These are phyloP conservation scores for Harrya chromipes DNA, from an alignment of 768 basidiomycete species.

Conservation along the genomic window DNA sequence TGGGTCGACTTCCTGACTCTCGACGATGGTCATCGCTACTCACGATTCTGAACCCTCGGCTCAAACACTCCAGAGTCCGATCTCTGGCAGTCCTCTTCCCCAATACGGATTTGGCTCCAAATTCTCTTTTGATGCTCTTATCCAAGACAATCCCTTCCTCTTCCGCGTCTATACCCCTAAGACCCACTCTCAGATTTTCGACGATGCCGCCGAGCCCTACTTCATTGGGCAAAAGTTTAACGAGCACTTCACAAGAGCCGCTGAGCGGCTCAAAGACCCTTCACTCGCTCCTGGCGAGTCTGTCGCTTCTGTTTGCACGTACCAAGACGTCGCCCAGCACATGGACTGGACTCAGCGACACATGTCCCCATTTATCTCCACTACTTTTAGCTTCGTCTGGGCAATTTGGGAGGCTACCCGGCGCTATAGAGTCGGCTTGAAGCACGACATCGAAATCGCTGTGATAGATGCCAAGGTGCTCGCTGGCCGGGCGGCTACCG, in stretches of 20 bases:
- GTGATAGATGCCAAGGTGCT: conserved; percentile 69
- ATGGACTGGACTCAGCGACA: conserved; percentile 79
- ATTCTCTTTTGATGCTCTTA: conserved; percentile 57
- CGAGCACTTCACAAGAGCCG: conserved; percentile 34
- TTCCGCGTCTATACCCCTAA: conserved; percentile 81
- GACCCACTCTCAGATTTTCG: conserved; percentile 49
- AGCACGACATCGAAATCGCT: conserved; percentile 76
- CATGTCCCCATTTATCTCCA: conserved; percentile 66
- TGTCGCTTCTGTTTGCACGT: conserved; percentile 37
- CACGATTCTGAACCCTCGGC: conserved; percentile 11
- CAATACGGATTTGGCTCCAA: conserved; percentile 73
- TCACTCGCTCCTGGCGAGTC: conserved; percentile 33
- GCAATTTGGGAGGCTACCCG: conserved; percentile 78
- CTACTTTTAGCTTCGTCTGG: conserved; percentile 81
- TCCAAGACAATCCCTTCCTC: conserved; percentile 66
- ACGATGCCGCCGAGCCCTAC: conserved; percentile 51
- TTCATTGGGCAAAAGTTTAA: conserved; percentile 70
- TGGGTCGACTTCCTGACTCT: conserved; percentile 7
- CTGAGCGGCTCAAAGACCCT: conserved; percentile 37
- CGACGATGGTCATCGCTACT: conserved; percentile 26
- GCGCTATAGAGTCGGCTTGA: conserved; percentile 67
- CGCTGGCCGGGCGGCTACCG: conserved; percentile 56
- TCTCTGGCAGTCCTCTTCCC: conserved; percentile 41
- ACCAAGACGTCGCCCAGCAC: conserved; percentile 62
- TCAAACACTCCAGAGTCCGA: conserved; percentile 22